Evolutionary conservation across 768 basidiomycete genomes (phyloP).

Genomic region (Amanita rubescens): DNA sequence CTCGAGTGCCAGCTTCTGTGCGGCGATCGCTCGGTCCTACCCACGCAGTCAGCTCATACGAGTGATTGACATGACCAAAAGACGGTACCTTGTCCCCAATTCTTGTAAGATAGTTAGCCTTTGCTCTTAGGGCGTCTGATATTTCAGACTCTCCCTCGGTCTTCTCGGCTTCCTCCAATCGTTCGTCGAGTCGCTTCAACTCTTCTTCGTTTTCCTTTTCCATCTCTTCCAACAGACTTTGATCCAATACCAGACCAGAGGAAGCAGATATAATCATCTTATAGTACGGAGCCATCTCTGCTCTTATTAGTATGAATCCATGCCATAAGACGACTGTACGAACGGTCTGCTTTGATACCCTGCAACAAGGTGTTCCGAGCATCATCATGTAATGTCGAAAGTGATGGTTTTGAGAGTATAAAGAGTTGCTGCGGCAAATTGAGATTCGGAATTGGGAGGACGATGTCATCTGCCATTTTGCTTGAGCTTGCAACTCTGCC

Average conservation of each 20-base stretch:
- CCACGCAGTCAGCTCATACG: background rate
- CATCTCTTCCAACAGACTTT: constrained; percentile 46
- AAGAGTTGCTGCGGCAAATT: constrained; percentile 75
- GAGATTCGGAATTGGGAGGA: constrained; percentile 85
- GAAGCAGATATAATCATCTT: constrained; percentile 44
- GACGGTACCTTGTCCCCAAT: constrained; percentile 74
- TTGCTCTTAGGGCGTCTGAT: constrained; percentile 75
- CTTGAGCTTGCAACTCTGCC: too few relatives aligned
- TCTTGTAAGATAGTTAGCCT: constrained; percentile 78
- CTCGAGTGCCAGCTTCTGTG: constrained; percentile 77
- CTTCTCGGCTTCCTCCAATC: constrained; percentile 80
- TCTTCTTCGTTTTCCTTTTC: constrained; percentile 66
- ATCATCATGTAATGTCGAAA: constrained; percentile 57
- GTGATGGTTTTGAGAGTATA: constrained; percentile 53
- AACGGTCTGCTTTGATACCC: constrained; percentile 76
- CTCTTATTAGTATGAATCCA: too few relatives aligned
- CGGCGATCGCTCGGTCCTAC: constrained; percentile 75
- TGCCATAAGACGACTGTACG: constrained; percentile 22
- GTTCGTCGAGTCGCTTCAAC: constrained; percentile 66
- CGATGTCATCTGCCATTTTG: constrained; percentile 75
- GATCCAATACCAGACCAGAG: constrained; percentile 40
- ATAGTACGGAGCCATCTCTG: constrained; percentile 90
- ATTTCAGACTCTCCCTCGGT: constrained; percentile 93
- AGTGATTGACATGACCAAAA: constrained; percentile 20
- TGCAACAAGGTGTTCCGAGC: constrained; percentile 60